Evolutionary conservation across 2,329 filamentous ascomycete genomes (phyloP), one percentile per base, ranked within the genome.

Genomic region (Cercospora zeae-maydis): DNA sequence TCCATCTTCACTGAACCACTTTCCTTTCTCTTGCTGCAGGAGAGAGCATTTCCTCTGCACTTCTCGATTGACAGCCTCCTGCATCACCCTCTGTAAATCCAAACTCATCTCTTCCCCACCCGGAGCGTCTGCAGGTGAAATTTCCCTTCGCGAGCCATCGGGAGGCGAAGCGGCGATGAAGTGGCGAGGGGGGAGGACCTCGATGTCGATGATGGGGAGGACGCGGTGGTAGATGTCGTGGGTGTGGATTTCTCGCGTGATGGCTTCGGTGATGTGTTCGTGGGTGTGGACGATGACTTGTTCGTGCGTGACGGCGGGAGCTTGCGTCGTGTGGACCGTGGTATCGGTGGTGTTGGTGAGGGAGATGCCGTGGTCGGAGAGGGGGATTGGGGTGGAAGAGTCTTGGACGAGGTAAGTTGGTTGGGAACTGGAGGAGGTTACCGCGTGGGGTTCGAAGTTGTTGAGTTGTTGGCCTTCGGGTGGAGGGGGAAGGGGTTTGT

Each of bases 241-340:
- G 34, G 79, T 80, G 72, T 85, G 83, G 34, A 83, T 82, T 63
- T 85, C 83, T 37, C 82, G 80, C 6, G 78, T 80, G 56, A 84
- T 80, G 21, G 70, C 67, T 67, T 83, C 78, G 66, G 83, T 75
- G 14, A 77, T 69, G 49, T 84, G 75, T 54, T 83, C 75, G 63
- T 82, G 81, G 10, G 76, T 69, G 13, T 77, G 70, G 3, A 78
- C 76, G 14, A 75, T 75, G 39, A 84, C 72, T 0, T 77, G 75
- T 66, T 85, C 81, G 63, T 84, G 82, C 1, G 76, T 79, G 16
- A 84, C 81, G 19, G 71, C 76, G 42, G 79, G 77, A n/a, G 78
- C 78, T 66, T 73, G 75, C 1, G 36, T 61, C 2, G 36, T 58
- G 33, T 75, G 67, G n/a, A 75, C 68, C 13, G 76, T 75, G 6